Conservation (phyloP, 768 basidiomycete species). For the Xerocomus spinulosus region DNA sequence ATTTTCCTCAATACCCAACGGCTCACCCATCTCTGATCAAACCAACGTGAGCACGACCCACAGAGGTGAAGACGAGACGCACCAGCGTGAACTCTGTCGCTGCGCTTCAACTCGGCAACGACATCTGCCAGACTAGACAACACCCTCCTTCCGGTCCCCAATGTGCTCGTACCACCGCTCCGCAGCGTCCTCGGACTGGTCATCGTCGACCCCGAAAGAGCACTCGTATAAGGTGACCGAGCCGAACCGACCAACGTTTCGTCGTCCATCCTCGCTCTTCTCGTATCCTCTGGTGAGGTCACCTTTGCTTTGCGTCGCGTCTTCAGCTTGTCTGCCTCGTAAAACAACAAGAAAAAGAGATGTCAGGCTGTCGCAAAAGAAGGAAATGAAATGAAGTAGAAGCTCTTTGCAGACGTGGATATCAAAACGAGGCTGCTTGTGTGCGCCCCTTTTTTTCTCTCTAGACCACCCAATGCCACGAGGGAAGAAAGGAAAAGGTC, state of each 20-base stretch:
- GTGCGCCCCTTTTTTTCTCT: background rate
- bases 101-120: conserved; percentile 39
- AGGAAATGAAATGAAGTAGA: background rate
- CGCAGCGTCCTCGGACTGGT: conserved; percentile 10
- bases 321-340: background rate
- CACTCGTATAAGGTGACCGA: conserved; percentile 18
- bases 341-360: no score
- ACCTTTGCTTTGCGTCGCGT: background rate
- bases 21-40: conserved; percentile 26
- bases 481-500: background rate
- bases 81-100: conserved; percentile 31
- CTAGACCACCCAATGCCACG: conserved; percentile 7
- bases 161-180: background rate
- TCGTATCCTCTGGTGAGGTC: background rate
- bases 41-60: background rate
- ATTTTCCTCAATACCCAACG: conserved; percentile 35
- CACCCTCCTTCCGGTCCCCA: conserved; percentile 29
- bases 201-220: conserved; percentile 16
- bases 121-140: conserved; percentile 42
- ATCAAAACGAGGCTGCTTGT: conserved; percentile 4
- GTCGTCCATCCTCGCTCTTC: conserved; percentile 17
- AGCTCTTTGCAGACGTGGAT: conserved; percentile 1
- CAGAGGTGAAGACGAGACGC: conserved; percentile 6
- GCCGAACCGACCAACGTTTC: conserved; percentile 22
- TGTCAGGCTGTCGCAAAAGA: background rate